Evolutionary conservation across 805 yeast genomes (phyloP).

Genomic region (Starmerella vitae): DNA sequence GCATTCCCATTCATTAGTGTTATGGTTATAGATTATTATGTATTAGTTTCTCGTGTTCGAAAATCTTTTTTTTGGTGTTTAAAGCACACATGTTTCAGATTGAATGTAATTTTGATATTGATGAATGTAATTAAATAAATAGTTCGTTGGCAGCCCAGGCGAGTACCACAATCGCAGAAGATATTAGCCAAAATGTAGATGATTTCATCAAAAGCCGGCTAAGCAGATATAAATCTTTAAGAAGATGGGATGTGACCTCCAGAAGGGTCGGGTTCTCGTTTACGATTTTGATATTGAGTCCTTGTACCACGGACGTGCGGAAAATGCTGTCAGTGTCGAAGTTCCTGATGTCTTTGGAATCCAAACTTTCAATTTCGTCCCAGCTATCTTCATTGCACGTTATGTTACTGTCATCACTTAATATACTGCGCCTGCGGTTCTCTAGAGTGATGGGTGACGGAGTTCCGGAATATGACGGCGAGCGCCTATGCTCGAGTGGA

Average conservation of each 20-base stretch:
- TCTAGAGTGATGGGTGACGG: not conserved
- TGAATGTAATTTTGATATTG: no score
- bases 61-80: no score
- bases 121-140: no score
- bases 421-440: not conserved
- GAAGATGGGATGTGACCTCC: not conserved
- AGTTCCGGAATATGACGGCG: not conserved
- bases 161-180: no score
- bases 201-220: no score
- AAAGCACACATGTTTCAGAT: no score
- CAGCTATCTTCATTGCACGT: slow-evolving; percentile 6
- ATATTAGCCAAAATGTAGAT: no score
- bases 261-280: not conserved
- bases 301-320: not conserved
- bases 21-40: no score
- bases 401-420: slow-evolving; percentile 8
- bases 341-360: not conserved
- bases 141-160: no score
- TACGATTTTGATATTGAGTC: not conserved
- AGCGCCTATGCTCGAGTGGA: no score
- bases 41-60: no score
- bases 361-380: not conserved
- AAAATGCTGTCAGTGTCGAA: not conserved
- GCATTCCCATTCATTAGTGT: no score
- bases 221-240: not conserved